phyloP scores from a whole-genome alignment of 1,284 basidiomycete genomes.

The Microbotryum violaceum region DNA sequence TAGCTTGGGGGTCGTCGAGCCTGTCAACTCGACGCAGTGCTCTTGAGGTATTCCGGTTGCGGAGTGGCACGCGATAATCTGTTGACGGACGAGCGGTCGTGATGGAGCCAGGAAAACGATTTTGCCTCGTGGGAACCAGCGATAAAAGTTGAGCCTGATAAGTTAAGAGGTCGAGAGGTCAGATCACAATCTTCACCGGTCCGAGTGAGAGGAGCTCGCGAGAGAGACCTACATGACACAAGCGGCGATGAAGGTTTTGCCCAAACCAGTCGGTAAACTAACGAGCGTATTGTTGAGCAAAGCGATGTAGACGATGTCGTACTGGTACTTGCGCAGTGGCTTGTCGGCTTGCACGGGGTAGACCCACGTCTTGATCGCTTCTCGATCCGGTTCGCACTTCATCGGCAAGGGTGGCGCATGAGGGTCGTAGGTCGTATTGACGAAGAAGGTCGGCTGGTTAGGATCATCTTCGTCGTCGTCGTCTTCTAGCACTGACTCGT shows the following conservation, averaged over 20 bases:
- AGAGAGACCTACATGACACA: conserved; percentile 64
- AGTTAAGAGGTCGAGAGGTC: not conserved
- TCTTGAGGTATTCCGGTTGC: conserved; percentile 87
- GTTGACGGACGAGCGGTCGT: conserved; percentile 90
- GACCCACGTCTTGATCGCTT: conserved; percentile 80
- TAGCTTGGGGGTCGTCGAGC: conserved; percentile 50
- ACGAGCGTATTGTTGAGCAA: conserved; percentile 93
- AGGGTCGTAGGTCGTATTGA: conserved; percentile 34
- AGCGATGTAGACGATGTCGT: conserved; percentile 78
- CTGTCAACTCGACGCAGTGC: conserved; percentile 81
- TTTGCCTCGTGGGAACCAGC: conserved; percentile 89
- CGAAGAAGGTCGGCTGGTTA: conserved; percentile 8
- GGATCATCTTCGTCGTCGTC: conserved; percentile 34
- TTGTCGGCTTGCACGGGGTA: conserved; percentile 84
- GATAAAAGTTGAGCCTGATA: conserved; percentile 48
- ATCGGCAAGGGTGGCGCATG: conserved; percentile 57
- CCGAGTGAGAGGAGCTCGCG: not conserved
- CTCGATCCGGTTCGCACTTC: conserved; percentile 64
- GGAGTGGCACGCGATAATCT: conserved; percentile 85
- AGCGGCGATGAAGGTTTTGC: conserved; percentile 97
- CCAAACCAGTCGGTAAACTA: conserved; percentile 88
- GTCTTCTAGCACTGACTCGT: conserved; percentile 36
- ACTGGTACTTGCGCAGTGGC: conserved; percentile 74
- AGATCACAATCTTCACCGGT: conserved; percentile 58
- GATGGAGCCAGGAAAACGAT: conserved; percentile 94